Evolutionary conservation across 768 basidiomycete species (phyloP).

Genomic region (Lentinula sp.): DNA sequence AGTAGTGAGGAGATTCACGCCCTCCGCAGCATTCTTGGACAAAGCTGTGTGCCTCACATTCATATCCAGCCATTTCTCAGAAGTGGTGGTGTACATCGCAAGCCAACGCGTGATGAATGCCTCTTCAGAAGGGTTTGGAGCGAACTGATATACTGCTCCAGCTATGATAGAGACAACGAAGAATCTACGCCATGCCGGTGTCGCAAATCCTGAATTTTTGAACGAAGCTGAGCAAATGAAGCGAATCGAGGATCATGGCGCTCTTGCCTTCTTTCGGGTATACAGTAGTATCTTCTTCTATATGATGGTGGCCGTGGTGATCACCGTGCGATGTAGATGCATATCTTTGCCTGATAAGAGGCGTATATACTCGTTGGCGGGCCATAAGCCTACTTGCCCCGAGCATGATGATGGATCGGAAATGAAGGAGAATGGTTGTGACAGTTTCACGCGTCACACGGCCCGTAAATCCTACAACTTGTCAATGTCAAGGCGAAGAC

Average conservation of each 20-base stretch:
- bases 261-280: conserved; percentile 57
- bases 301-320: conserved; percentile 29
- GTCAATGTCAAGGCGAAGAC: too few species aligned
- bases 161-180: conserved; percentile 42
- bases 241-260: neutral
- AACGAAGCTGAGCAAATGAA: neutral
- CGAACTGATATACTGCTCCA: conserved; percentile 60
- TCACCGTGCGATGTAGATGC: conserved; percentile 35
- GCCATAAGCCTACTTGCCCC: conserved; percentile 14
- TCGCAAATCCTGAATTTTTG: conserved; percentile 45
- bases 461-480: neutral
- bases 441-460: neutral
- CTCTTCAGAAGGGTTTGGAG: conserved; percentile 55
- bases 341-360: conserved; percentile 30
- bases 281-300: conserved; percentile 27
- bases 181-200: conserved; percentile 63
- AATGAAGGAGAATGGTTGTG: neutral
- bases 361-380: conserved; percentile 24
- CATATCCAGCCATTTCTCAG: conserved; percentile 46
- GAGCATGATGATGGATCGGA: conserved; percentile 4
- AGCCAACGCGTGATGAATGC: conserved; percentile 65
- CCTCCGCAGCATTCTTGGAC: conserved; percentile 35
- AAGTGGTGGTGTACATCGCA: conserved; percentile 46
- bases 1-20: conserved; percentile 34
- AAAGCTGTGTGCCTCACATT: conserved; percentile 53